Conservation (phyloP, 148 eudicot species). For the Linanthus parryae region DNA sequence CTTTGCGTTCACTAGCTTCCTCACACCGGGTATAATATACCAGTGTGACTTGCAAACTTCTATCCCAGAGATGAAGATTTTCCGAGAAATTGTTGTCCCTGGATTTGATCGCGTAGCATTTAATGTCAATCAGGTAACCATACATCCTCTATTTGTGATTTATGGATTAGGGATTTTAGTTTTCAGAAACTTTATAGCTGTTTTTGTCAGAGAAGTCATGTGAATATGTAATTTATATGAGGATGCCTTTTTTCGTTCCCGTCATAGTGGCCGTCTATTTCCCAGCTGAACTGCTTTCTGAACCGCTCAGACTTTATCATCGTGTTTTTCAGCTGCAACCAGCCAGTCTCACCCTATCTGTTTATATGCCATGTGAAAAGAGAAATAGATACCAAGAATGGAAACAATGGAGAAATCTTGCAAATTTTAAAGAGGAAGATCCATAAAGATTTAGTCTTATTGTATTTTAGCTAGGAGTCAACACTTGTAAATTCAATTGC, state of each 20-base stretch:
- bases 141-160: neutral
- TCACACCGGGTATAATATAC: constrained; percentile 79
- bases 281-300: too few species aligned
- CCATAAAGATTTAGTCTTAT: neutral
- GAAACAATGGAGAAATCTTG: too few species aligned
- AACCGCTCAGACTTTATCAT: neutral
- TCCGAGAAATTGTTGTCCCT: constrained; percentile 76
- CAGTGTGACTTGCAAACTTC: constrained; percentile 50
- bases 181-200: too few species aligned
- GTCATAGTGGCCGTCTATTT: too few species aligned
- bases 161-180: too few species aligned
- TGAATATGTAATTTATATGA: too few species aligned
- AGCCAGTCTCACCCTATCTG: neutral
- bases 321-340: neutral
- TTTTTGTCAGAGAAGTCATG: too few species aligned
- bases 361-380: neutral
- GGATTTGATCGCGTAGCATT: constrained; percentile 79
- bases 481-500: neutral
- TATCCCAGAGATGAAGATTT: constrained; percentile 59
- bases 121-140: constrained; percentile 65
- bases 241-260: too few species aligned
- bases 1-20: constrained; percentile 74
- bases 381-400: neutral
- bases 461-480: neutral
- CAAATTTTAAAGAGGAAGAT: too few species aligned